Evolutionary conservation across 345 rosid species (phyloP), one percentile per base, ranked within the genome.

Genomic region (Salix caprea): DNA sequence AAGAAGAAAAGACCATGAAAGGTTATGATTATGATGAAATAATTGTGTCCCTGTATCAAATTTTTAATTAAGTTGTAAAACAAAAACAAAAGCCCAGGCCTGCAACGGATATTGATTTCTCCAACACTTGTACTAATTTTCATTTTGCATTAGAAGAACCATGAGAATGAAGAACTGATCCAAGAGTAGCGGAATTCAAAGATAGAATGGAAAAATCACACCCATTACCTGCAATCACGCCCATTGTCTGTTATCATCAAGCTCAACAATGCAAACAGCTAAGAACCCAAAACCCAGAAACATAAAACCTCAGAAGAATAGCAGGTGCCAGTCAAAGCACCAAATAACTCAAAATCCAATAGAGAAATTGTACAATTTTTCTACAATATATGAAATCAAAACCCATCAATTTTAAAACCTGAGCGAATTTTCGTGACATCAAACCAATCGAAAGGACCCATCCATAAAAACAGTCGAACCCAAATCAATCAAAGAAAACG

Each of bases 221-320:
- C 40, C 16, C 30, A 66, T 50, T 42, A 54, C 36, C 40, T 34
- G 21, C 64, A 66, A n/a, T 15, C 23, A 40, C 19, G 16, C 21
- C 6, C 6, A 34, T 34, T 34, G 34, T n/a, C 52, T 11, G 32
- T 24, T 42, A 16, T 11, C 12, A 68, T 5, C 65, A 72, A 80
- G 68, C 60, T 46, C 69, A 48, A 19, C 54, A 71, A 74, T 73
- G 72, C 30, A 32, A 42, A 80, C 28, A 66, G 60, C 34, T 23
- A 34, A 76, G 61, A 56, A 40, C 42, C 72, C 32, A 74, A 44
- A 73, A 78, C 54, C 28, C 74, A 79, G 1, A 3, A 76, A 79
- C 58, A 76, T 8, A 60, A 40, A 36, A 46, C 46, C 30, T 48
- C 50, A 19, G 9, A 19, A 71, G 2, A 44, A 5, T 46, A 23